phyloP scores from a whole-genome alignment of 805 yeast genomes.

The Nakazawaea peltata region DNA sequence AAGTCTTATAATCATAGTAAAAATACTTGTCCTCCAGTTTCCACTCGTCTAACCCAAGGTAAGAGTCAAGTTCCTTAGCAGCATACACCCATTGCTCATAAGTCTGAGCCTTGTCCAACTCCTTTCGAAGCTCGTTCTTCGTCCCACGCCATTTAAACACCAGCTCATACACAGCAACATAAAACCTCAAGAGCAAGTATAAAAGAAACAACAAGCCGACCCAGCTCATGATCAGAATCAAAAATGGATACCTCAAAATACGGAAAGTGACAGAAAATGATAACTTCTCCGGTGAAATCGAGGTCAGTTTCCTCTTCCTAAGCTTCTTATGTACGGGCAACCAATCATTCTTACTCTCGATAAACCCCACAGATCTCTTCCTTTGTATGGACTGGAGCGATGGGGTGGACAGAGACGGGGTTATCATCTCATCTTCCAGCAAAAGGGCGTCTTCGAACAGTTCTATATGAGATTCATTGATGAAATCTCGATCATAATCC shows the following conservation, averaged over 20 bases:
- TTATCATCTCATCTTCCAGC: constrained; percentile 14
- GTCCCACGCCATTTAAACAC: constrained; percentile 54
- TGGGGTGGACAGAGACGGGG: too few relatives aligned
- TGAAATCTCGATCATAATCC: constrained; percentile 7
- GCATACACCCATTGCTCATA: constrained; percentile 57
- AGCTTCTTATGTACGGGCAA: constrained; percentile 27
- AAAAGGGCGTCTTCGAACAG: constrained; percentile 8
- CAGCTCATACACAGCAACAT: constrained; percentile 57
- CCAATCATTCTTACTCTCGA: constrained; percentile 39
- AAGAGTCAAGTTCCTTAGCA: constrained; percentile 50
- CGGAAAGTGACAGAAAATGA: constrained; percentile 23
- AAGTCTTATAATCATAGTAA: constrained; percentile 60
- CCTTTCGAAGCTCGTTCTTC: constrained; percentile 38
- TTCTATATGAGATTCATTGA: constrained; percentile 4
- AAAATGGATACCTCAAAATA: constrained; percentile 59
- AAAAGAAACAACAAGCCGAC: constrained; percentile 35
- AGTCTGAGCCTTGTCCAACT: constrained; percentile 37
- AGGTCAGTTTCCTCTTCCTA: constrained; percentile 8
- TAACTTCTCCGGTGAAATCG: constrained; percentile 3
- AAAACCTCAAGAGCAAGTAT: constrained; percentile 46
- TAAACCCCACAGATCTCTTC: too few relatives aligned
- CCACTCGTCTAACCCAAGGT: constrained; percentile 59
- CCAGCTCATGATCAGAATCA: constrained; percentile 48
- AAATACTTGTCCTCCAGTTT: constrained; percentile 49
- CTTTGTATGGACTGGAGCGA: too few relatives aligned